These are phyloP conservation scores for Meira miltonrushii DNA, from an alignment of 1,284 basidiomycete species.

Conservation along the genomic window DNA sequence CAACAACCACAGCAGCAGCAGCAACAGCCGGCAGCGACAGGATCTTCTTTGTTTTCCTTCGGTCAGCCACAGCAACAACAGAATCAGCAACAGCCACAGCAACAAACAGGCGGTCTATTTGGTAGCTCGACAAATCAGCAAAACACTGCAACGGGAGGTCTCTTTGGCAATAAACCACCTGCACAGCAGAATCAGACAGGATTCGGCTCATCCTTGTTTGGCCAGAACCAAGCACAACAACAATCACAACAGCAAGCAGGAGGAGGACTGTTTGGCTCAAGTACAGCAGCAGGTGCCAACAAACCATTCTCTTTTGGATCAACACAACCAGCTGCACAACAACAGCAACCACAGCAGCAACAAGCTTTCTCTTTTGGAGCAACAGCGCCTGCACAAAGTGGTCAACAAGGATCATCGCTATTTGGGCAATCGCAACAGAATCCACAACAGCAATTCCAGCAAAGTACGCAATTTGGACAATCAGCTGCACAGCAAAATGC, in stretches of 20 bases:
- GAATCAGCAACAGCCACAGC: conserved; percentile 13
- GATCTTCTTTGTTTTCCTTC: conserved; percentile 3
- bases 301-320: too few species aligned
- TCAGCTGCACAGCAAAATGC: conserved; percentile 14
- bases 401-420: not conserved
- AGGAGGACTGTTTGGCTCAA: too few species aligned
- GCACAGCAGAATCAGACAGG: not conserved
- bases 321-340: not conserved
- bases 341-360: conserved; percentile 1
- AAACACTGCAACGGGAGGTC: not conserved
- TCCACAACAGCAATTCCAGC: conserved; percentile 17
- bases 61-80: conserved; percentile 14
- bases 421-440: conserved; percentile 16
- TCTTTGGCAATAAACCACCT: not conserved
- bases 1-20: conserved; percentile 10
- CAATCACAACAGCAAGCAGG: too few species aligned
- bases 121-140: conserved; percentile 3
- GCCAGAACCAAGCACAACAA: not conserved
- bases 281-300: too few species aligned
- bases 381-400: not conserved
- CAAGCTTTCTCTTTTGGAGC: not conserved
- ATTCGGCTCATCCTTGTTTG: not conserved
- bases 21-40: conserved; percentile 8
- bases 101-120: not conserved
- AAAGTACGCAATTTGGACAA: conserved; percentile 10